Base-by-base conservation (phyloP, 352 stramenopile species). In the Phytophthora pistaciae region DNA sequence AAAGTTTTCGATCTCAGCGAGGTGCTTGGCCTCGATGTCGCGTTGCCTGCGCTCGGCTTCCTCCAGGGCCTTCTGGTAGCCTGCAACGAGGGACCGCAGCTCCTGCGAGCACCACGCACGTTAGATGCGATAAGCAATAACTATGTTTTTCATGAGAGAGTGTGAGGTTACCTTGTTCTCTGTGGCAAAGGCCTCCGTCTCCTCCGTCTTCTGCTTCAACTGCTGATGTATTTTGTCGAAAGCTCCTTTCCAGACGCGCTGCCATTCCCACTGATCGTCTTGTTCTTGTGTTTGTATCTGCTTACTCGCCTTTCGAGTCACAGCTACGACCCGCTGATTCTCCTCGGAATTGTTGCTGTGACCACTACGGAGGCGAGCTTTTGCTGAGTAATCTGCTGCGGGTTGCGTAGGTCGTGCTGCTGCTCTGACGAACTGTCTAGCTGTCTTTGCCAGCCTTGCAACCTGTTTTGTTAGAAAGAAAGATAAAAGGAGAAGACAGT, bases 261-360 rank as follows among this genome's bases (percentile, higher is more conserved):
- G 77, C 85, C 83, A 91, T 60, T 91, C 83, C 74, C 79, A 92
- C 53, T 92, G 84, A 25, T 91, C 82, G 27, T 91, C 79, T 59
- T 84, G 67, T 11, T 91, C 79, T 46, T 77, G 75, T 2, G 82
- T 93, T 57, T 93, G 84, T 38, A 82, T 75, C 67, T 87, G 79
- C 53, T 87, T 87, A 29, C 48, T 84, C 40, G 76, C 70, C 55
- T 69, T 81, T 16, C 60, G 57, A 55, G 77, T 75, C 2, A 40
- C 21, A 42, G 36, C 31, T 48, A 40, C 44, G 46, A n/a, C 9
- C 54, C 20, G 60, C 5, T 46, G 18, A 23, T 52, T 40, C 40
- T 64, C 56, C 9, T 59, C 40, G 3, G 21, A 55, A 31, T 78
- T 69, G 42, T 75, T 75, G 52, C 40, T 57, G n/a, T 3, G 7